Base-by-base conservation (phyloP, 2,329 filamentous ascomycete genomes). In the Botrytis pseudocinerea region DNA sequence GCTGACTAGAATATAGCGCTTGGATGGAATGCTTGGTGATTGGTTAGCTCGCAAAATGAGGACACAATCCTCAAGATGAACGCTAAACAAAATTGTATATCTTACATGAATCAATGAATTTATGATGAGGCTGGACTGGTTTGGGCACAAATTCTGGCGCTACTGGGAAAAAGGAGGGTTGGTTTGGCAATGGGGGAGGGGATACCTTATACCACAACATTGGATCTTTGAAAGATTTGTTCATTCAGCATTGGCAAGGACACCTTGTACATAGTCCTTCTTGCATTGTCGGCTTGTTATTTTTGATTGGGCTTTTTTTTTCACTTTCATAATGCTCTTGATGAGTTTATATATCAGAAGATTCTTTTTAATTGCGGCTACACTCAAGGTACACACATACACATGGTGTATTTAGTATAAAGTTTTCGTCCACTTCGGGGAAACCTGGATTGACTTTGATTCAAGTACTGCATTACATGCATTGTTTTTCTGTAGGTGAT, bases 11-110 rank as follows among this genome's bases (percentile, higher is more conserved):
- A 51, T 73, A 51, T 76, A 91, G 84, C 92, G 95, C 86, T 87
- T 98, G 77, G 95, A 99, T 83, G 90, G 92, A 32, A 90, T 97
- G 88, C 87, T 97, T 62, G 92, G 91, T 77, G 91, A 93, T 79
- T 95, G 93, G 91, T 85, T 97, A 79, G 87, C 92, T 81, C 85
- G 91, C 80, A 87, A 94, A 85, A 85, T 90, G 86, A 84, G 91
- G 84, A 75, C 77, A 18, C 79, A 78, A 71, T 71, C 74, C 35
- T 77, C 76, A 69, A 77, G 78, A 72, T 80, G 76, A 71, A 66
- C 32, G 59, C 25, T 46, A 32, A 38, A 32, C 28, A 54, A 57
- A 46, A 61, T 64, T 74, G 32, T 70, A 70, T n/a, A 73, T 70
- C 77, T 74, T 78, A 78, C 60, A 80, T 78, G 78, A 81, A 75